Base-by-base conservation (phyloP, 257 asterid species). In the Solanum piurae region DNA sequence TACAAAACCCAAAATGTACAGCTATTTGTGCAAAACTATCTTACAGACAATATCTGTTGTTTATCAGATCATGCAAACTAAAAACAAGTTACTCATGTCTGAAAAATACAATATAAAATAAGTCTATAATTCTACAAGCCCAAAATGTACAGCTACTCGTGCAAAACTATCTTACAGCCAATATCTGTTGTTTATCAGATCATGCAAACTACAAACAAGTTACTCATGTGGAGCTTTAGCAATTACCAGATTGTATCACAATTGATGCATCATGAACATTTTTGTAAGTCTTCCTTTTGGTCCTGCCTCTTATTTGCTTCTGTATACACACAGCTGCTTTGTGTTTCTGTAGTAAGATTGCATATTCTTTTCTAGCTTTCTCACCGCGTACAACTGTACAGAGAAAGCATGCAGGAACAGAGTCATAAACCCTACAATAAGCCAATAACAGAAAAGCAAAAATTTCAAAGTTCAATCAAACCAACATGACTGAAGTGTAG, bases 241-340 rank as follows among this genome's bases (percentile, higher is more conserved):
- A 60, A 64, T 86, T 94, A 97, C 99, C 99, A 92, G 99, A 92
- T 88, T 96, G 99, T 91, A 97, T 90, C 52, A 89, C 90, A 66
- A 93, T 90, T 77, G 99, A 95, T 84, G 99, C 99, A 60, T 83
- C 89, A 73, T 71, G 86, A 75, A 93, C 87, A 86, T 90, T 89
- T 68, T 86, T 72, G 88, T 92, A 93, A 71, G 86, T 89, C 87
- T 92, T 93, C 90, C 93, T 91, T 83, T 73, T 86, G 88, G 85
- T 87, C 93, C 93, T 92, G 72, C 95, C 93, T 91, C 93, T 96
- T 87, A 92, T 89, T 72, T 88, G 91, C 94, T 92, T 97, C 90
- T 97, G 99, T 89, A 97, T 93, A 88, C 92, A 89, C 86, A 94
- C 90, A 68, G 98, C 98, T 84, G 99, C 99, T 94, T 93, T 92